Evolutionary conservation across 2,329 filamentous ascomycete species (phyloP), one percentile per base, ranked within the genome.

Genomic region (Talaromyces islandicus): DNA sequence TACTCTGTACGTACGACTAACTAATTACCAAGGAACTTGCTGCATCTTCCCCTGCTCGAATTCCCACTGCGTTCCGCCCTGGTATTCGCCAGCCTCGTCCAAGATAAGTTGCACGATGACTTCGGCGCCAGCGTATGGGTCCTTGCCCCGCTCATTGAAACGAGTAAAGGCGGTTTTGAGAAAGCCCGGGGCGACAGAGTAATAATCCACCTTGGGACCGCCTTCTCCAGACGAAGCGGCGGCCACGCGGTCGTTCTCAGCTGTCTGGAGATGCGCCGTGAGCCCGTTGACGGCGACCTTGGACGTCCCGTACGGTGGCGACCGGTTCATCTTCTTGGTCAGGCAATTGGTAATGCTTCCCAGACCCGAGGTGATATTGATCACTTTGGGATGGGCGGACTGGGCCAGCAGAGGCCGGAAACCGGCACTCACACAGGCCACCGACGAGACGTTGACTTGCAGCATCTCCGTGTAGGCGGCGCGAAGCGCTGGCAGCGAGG

Each of bases 381-480:
- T 69, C 1, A 75, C 70, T 54, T 65, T 70, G 4, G 69, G 64
- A 12, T 62, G 19, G 1, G 56, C 0, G 0, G 68, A 65, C n/a
- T 64, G 55, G 35, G 62, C 62, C 0, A 75, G 66, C 1, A 76
- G 64, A 12, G 71, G 69, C 5, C 70, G 62, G 58, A 70, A 67
- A 19, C 71, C 62, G 10, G 63, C 62, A 11, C 69, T 68, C 35
- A 78, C 41, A 50, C 74, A 71, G 5, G 70, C 78, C 21, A 80
- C 70, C 0, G 78, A 80, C 2, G 74, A 76, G 62, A 81, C 71
- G 66, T 82, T 79, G 43, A 77, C 69, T 54, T 75, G 71, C n/a
- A 76, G 72, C 14, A 66, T 68, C 6, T 64, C 60, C 62, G 67
- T 72, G 67, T 71, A 71, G 3, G 67, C 67, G 29, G 70, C 65